Percentiles rank a stretch among this genome's conserved stretches.
Conservation (phyloP, 108 stramenopile genomes). For the Fragilariopsis cylindrus region DNA sequence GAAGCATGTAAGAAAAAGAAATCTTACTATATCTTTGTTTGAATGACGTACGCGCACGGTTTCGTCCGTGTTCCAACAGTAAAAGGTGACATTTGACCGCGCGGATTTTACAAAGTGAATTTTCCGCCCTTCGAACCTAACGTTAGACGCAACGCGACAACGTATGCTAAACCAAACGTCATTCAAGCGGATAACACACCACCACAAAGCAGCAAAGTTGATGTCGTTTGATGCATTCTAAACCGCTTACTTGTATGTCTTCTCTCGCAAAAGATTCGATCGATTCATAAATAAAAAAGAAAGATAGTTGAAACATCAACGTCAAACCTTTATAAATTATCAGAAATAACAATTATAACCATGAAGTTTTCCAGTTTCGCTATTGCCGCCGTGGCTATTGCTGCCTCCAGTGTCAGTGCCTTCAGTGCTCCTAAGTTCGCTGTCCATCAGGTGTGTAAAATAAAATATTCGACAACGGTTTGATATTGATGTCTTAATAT, state of each 20-base stretch:
- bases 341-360: constrained; percentile 22
- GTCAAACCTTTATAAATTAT: background rate
- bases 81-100: no score
- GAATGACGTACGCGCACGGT: no score
- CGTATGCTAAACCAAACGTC: no score
- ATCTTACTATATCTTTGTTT: no score
- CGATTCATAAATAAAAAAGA: constrained; percentile 2
- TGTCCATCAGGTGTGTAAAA: constrained; percentile 55
- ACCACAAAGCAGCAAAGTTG: no score
- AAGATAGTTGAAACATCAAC: constrained; percentile 11
- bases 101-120: no score
- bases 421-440: constrained; percentile 59
- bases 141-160: no score
- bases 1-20: no score
- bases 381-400: constrained; percentile 66
- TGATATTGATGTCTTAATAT: background rate
- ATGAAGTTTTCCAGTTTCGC: constrained; percentile 87
- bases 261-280: background rate
- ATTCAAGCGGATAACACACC: no score
- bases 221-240: background rate
- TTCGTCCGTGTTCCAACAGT: no score
- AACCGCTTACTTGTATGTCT: background rate
- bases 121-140: no score
- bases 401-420: constrained; percentile 65
- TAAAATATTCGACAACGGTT: background rate